These are phyloP conservation scores for Leersia perrieri DNA, from an alignment of 176 grass and related monocot species.

Conservation along the genomic window DNA sequence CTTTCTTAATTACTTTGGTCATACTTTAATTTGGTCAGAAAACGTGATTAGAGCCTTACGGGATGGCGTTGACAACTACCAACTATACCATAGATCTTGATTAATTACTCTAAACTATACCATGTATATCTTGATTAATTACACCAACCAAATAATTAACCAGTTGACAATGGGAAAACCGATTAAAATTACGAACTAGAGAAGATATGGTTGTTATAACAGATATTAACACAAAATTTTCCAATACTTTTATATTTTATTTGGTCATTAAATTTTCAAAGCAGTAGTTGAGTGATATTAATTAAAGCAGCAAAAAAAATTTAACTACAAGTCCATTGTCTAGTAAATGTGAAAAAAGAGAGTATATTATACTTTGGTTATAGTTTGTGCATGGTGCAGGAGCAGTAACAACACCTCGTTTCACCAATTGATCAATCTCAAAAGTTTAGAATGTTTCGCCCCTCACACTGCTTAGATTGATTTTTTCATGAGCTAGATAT, in stretches of 20 bases:
- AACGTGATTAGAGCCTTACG: not conserved
- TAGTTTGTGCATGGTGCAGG: not conserved
- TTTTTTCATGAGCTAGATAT: not conserved
- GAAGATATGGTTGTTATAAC: not conserved
- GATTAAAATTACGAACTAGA: not conserved
- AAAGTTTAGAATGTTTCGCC: not conserved
- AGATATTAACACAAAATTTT: not conserved
- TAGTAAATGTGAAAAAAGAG: too few species aligned
- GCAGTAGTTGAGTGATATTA: too few species aligned
- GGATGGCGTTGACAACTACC: not conserved
- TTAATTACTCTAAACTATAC: not conserved
- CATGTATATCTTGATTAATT: not conserved
- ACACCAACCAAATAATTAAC: not conserved
- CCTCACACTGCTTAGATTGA: not conserved
- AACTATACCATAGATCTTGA: not conserved
- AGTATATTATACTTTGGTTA: too few species aligned
- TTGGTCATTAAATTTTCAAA: too few species aligned
- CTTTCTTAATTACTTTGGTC: not conserved
- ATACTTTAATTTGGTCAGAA: not conserved
- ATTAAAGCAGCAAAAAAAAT: too few species aligned
- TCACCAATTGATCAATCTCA: not conserved
- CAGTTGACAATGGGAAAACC: not conserved
- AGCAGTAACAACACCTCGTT: not conserved
- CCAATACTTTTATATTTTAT: not conserved
- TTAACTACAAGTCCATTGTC: not conserved